Base-by-base conservation (phyloP, 1,139 yeast genomes). In the Protomyces lactucae-debilis region DNA sequence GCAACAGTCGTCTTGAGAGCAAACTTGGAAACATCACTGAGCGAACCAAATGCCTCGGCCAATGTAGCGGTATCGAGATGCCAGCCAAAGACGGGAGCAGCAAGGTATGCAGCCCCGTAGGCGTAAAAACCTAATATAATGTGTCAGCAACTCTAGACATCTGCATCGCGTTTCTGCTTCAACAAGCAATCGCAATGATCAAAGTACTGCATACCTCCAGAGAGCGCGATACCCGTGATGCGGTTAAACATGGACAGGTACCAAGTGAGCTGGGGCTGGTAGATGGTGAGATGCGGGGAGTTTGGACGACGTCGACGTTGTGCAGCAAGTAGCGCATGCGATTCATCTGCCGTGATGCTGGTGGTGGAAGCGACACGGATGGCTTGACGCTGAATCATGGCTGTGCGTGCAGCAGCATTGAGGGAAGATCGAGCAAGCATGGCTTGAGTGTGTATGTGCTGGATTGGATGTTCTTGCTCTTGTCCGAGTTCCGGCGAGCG, bases 241-340 rank as follows among this genome's bases (percentile, higher is more conserved):
- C 99, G 87, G 78, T 93, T 98, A 68, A 87, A 76, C 46, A 86
- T 79, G 3, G 98, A 92, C 74, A 93, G 76, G 69, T 83, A 77
- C 88, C 87, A 83, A 54, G 98, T 89, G 70, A 92, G 76, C 79
- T 93, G 97, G 63, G 95, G 95, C 79, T 90, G 81, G 79, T 92
- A 93, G 74, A 93, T 92, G 67, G 85, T 78, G 75, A 93, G 82
- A 76, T 93, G 96, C 66, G 99, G 99, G 52, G 97, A 91, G 45
- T 83, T 78, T 55, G 99, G 99, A 79, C 99, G 86, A 78, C 85
- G 83, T 71, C 81, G 82, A 77, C 99, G 85, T 79, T 93, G 99
- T 64, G 86, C 84, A 67, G 85, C 82, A 69, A 93, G 82, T 67
- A 91, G 81, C 55, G 82, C 83, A 70, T 86, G 82, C 72, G 88